phyloP scores from a whole-genome alignment of 1,284 basidiomycete species.

The Coriolopsis trogii region DNA sequence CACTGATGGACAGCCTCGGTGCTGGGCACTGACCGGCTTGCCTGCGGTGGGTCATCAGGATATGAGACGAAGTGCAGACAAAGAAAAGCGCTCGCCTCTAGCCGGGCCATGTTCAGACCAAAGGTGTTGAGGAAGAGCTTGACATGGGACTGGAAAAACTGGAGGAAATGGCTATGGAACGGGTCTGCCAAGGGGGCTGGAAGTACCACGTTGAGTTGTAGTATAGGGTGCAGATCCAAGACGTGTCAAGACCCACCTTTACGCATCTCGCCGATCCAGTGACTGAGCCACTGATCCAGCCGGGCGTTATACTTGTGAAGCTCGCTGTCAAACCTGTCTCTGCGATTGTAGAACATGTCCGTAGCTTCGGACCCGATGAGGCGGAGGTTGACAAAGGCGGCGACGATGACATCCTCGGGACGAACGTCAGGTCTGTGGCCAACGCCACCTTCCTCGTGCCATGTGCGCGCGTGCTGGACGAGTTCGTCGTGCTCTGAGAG shows the following conservation, averaged over 20 bases:
- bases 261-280: conserved; percentile 71
- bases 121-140: conserved; percentile 81
- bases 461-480: conserved; percentile 62
- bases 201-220: neutral
- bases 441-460: conserved; percentile 64
- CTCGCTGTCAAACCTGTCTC: conserved; percentile 67
- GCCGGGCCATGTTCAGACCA: conserved; percentile 66
- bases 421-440: conserved; percentile 43
- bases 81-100: conserved; percentile 45
- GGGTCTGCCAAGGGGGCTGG: conserved; percentile 57
- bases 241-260: conserved; percentile 47
- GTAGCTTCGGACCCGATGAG: conserved; percentile 79
- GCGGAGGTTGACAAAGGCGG: conserved; percentile 74
- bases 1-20: conserved; percentile 71
- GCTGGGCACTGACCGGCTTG: conserved; percentile 53
- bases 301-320: conserved; percentile 71
- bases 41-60: conserved; percentile 31
- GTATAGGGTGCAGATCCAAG: neutral
- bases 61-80: conserved; percentile 31
- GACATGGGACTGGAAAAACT: conserved; percentile 75
- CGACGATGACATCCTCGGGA: conserved; percentile 78
- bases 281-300: conserved; percentile 68
- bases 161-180: conserved; percentile 74
- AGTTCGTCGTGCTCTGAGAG: conserved; percentile 80
- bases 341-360: conserved; percentile 66